Conservation (phyloP, 2,329 filamentous ascomycete genomes). For the Magnaporthales sp. region DNA sequence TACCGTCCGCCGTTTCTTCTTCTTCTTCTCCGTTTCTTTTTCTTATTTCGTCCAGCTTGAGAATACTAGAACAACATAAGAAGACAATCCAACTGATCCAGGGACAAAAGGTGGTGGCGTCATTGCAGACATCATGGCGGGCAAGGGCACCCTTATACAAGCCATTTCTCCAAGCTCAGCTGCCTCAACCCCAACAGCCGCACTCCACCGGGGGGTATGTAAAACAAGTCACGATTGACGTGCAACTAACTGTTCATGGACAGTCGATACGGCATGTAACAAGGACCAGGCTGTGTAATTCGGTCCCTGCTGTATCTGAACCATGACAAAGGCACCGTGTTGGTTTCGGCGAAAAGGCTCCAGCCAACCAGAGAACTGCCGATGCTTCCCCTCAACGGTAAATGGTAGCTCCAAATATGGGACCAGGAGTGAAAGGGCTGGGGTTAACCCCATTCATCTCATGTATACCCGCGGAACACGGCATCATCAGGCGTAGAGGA, state of each 20-base stretch:
- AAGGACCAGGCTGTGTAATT: background rate
- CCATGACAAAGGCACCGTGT: background rate
- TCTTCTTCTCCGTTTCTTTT: no score
- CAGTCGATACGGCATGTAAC: background rate
- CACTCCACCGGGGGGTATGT: background rate
- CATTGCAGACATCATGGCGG: background rate
- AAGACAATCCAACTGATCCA: background rate
- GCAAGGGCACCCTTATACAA: background rate
- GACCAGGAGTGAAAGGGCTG: background rate
- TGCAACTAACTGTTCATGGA: background rate
- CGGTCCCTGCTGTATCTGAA: background rate
- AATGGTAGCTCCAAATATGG: background rate
- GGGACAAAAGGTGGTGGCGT: no score
- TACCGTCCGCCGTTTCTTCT: no score
- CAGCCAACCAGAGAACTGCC: constrained; percentile 16
- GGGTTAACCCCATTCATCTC: background rate
- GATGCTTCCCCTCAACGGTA: constrained; percentile 6
- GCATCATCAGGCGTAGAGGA: background rate
- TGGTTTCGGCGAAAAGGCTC: background rate
- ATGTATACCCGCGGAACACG: background rate
- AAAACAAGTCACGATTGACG: background rate
- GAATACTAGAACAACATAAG: background rate
- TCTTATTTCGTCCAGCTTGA: no score
- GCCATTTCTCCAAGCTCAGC: background rate
- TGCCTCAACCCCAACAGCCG: background rate